These are phyloP conservation scores for Stellera chamaejasme DNA, from an alignment of 345 rosid species.

Conservation along the genomic window DNA sequence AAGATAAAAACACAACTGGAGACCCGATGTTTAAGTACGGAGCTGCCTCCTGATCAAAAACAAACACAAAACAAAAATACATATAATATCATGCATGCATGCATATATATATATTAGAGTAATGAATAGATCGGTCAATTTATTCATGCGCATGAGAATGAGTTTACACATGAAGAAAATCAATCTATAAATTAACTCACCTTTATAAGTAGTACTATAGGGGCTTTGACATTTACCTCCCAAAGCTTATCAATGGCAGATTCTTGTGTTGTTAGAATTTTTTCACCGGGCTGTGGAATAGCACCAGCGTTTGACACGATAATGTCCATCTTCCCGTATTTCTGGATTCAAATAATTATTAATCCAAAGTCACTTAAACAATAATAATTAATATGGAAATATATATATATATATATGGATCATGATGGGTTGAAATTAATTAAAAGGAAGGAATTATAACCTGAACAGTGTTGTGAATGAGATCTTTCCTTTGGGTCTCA, in stretches of 20 bases:
- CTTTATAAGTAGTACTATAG: slow-evolving; percentile 46
- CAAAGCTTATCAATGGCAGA: slow-evolving; percentile 60
- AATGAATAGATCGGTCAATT: too few relatives aligned
- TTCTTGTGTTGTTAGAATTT: slow-evolving; percentile 35
- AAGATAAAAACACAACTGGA: slow-evolving; percentile 67
- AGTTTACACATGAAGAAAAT: not conserved
- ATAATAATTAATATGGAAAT: not conserved
- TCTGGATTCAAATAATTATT: slow-evolving; percentile 24
- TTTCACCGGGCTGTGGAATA: slow-evolving; percentile 31
- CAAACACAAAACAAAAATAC: not conserved
- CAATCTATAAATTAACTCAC: slow-evolving; percentile 17
- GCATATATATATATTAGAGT: too few relatives aligned
- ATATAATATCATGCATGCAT: not conserved
- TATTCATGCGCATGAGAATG: too few relatives aligned
- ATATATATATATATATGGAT: too few relatives aligned
- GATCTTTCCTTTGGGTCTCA: slow-evolving; percentile 65
- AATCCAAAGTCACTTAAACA: not conserved
- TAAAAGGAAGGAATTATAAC: slow-evolving; percentile 25
- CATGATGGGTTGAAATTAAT: too few relatives aligned
- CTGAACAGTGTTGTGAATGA: slow-evolving; percentile 55
- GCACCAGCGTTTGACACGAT: slow-evolving; percentile 61
- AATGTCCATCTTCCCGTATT: slow-evolving; percentile 57
- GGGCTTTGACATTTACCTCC: slow-evolving; percentile 64
- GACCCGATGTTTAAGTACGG: slow-evolving; percentile 74
- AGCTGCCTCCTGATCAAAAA: slow-evolving; percentile 60